phyloP scores from a whole-genome alignment of 768 basidiomycete species.

The Leccinum boreale region DNA sequence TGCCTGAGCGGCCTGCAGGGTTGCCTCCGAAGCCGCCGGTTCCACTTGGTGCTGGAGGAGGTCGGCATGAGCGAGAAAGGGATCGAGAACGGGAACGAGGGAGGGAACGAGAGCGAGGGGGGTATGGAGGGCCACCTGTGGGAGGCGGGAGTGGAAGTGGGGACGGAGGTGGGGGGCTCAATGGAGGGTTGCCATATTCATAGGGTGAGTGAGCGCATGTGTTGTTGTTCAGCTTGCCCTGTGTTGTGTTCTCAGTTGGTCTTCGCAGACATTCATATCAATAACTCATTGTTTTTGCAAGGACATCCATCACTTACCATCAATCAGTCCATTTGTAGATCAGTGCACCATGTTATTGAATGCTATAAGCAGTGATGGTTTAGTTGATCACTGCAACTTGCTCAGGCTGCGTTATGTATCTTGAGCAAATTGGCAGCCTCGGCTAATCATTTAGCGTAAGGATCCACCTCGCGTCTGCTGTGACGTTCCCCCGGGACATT shows the following conservation, averaged over 20 bases:
- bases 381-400: no score
- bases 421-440: no score
- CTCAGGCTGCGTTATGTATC: no score
- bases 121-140: conserved; percentile 8
- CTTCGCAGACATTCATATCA: background rate
- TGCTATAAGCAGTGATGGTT: no score
- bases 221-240: background rate
- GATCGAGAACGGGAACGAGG: conserved; percentile 6
- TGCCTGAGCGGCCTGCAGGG: conserved; percentile 18
- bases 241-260: background rate
- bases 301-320: no score
- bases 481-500: no score
- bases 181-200: conserved; percentile 30
- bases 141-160: conserved; percentile 7
- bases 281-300: no score
- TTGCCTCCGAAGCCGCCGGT: conserved; percentile 20
- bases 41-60: conserved; percentile 12
- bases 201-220: conserved; percentile 9
- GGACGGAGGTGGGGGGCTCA: conserved; percentile 9
- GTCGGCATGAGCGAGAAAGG: conserved; percentile 19
- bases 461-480: no score
- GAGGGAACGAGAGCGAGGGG: conserved; percentile 20
- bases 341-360: no score
- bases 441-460: no score
- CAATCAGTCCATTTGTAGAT: no score